A percentile compares a stretch with the other conserved stretches of the same genome.
These are phyloP conservation scores for Diversispora eburnea DNA, from an alignment of 192 early-diverging fungal genomes.

Conservation along the genomic window DNA sequence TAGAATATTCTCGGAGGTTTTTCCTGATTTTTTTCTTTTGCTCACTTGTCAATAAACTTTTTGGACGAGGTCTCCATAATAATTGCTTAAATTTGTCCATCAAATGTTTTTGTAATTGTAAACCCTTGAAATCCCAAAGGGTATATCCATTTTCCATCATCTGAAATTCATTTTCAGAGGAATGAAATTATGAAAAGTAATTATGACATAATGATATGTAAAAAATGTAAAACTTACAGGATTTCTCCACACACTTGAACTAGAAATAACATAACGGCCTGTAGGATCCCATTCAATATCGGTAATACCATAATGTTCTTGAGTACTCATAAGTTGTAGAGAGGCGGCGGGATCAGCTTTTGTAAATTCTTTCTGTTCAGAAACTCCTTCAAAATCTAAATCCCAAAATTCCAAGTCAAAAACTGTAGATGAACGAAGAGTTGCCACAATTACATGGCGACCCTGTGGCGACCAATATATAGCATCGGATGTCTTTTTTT, in stretches of 20 bases:
- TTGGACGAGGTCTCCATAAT: constrained; percentile 92
- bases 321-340: constrained; percentile 63
- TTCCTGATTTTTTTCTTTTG: constrained; percentile 85
- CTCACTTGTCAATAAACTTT: constrained; percentile 71
- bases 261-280: constrained; percentile 87
- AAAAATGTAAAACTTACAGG: constrained; percentile 37
- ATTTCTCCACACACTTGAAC: constrained; percentile 83
- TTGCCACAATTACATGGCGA: constrained; percentile 84
- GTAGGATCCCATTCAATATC: constrained; percentile 99
- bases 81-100: constrained; percentile 89
- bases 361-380: constrained; percentile 47
- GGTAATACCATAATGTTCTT: constrained; percentile 93
- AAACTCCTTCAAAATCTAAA: constrained; percentile 67
- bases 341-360: constrained; percentile 53
- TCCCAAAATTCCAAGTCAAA: constrained; percentile 95
- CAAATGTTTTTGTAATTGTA: constrained; percentile 66
- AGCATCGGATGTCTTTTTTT: constrained; percentile 77
- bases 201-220: constrained; percentile 4
- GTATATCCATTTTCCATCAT: constrained; percentile 84
- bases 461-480: constrained; percentile 97
- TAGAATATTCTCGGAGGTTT: constrained; percentile 86
- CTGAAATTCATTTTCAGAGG: constrained; percentile 7
- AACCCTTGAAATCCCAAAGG: constrained; percentile 90
- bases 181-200: not conserved
- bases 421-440: constrained; percentile 65